Evolutionary conservation across 805 yeast species (phyloP), one percentile per base, ranked within the genome.

Genomic region (Saturnispora ahearnii): DNA sequence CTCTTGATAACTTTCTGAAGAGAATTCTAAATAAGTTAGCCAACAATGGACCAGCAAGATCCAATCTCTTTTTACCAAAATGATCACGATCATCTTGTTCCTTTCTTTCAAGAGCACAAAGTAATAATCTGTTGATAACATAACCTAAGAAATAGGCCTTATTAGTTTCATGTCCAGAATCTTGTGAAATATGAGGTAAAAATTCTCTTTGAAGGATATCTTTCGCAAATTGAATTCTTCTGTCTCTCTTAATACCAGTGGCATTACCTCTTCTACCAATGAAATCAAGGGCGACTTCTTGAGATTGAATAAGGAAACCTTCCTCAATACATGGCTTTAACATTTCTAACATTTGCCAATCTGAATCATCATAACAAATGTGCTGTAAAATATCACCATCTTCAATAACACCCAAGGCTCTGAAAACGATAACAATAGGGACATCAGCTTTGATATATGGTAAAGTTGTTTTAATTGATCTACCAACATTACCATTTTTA

Each of bases 331-430:
- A 93, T 6, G 99, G 99, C 68, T 93, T 95, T 63, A 93, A 76
- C 93, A 93, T 88, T 71, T 93, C 99, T 68, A 93, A 78, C 99
- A 93, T 93, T 71, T 93, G 99, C 97, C 98, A 91, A 73, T 93
- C 99, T 58, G 84, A 86, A 53, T 88, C 89, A 68, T 93, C 99
- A 68, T 91, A 93, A 72, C 99, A 93, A 52, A 93, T 93, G 69
- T 93, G 99, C 69, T 93, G 97, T 63, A 93, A 74, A 62, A 93
- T 93, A 71, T 93, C 99, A 67, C 99, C 99, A 73, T 93, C 99
- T 38, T 98, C 98, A 22, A 93, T 96, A 45, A 93, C 93, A 58
- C 99, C 99, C 53, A 93, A 75, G 10, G 99, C 99, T 73, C 99
- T 79, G 70, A 93, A 93, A 22, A 93, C 96, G 65, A 93, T 84